Conservation (phyloP, 2,329 filamentous ascomycete species). For the Penicillium sp. region DNA sequence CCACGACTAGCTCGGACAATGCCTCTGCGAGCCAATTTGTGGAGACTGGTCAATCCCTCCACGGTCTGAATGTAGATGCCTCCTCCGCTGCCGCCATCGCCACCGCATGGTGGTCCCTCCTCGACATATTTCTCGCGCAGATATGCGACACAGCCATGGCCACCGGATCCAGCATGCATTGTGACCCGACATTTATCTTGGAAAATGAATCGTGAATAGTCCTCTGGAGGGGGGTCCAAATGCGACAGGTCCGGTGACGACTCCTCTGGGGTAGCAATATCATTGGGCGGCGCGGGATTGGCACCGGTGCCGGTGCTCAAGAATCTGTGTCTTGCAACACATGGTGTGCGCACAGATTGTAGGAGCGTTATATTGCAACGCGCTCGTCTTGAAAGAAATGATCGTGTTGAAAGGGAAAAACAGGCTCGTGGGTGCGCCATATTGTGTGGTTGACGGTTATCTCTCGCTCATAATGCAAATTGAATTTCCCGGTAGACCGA, state of each 20-base stretch:
- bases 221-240: constrained; percentile 78
- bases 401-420: constrained; percentile 11
- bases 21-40: constrained; percentile 80
- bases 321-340: constrained; percentile 11
- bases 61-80: constrained; percentile 94
- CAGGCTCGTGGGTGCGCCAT: constrained; percentile 12
- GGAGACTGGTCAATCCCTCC: constrained; percentile 84
- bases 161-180: constrained; percentile 76
- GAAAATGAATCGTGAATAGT: constrained; percentile 81
- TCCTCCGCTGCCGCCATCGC: constrained; percentile 88
- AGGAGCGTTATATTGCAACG: constrained; percentile 14
- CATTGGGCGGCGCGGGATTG: constrained; percentile 5
- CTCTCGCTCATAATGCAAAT: constrained; percentile 13
- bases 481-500: not conserved
- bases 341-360: constrained; percentile 6
- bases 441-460: constrained; percentile 11
- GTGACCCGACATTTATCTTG: constrained; percentile 81
- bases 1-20: constrained; percentile 54
- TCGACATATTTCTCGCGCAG: constrained; percentile 85
- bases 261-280: constrained; percentile 16
- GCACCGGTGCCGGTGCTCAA: constrained; percentile 24
- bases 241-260: constrained; percentile 48
- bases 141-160: constrained; percentile 93
- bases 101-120: constrained; percentile 89
- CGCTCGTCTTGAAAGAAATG: constrained; percentile 17